phyloP scores from a whole-genome alignment of 164 flowering plant genomes.

The Sedum album region DNA sequence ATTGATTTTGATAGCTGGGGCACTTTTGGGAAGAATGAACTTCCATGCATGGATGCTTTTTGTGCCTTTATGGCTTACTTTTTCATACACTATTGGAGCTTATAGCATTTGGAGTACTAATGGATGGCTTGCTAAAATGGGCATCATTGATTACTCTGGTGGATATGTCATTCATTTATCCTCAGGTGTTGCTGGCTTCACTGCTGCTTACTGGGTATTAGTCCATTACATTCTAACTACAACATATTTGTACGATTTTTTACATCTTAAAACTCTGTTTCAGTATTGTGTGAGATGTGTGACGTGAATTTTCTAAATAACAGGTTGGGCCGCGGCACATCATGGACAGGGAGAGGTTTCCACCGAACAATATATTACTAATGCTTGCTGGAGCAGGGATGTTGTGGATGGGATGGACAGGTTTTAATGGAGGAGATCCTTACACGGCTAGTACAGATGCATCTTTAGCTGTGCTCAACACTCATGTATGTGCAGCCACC shows the following conservation, averaged over 20 bases:
- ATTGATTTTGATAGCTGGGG: background rate
- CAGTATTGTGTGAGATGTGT: background rate
- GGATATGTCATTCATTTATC: background rate
- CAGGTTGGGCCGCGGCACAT: constrained; percentile 2
- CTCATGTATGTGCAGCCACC: constrained; percentile 5
- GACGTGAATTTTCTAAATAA: background rate
- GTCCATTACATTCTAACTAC: background rate
- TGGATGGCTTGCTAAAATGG: background rate
- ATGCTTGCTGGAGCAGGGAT: constrained; percentile 6
- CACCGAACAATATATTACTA: constrained; percentile 5
- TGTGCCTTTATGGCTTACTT: background rate
- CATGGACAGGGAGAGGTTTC: constrained; percentile 8
- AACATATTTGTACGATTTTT: background rate
- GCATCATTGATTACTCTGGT: background rate
- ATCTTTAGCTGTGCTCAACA: constrained; percentile 6
- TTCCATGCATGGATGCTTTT: background rate
- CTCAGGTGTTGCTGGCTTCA: background rate
- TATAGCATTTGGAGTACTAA: background rate
- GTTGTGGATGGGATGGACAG: constrained; percentile 8
- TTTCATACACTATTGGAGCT: background rate
- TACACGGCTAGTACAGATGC: constrained; percentile 6
- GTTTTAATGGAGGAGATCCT: constrained; percentile 7
- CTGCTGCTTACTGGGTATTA: background rate
- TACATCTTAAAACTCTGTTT: background rate
- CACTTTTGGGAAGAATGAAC: background rate